Conservation (phyloP, 371 early-diverging fungal species). For the Apophysomyces ossiformis region DNA sequence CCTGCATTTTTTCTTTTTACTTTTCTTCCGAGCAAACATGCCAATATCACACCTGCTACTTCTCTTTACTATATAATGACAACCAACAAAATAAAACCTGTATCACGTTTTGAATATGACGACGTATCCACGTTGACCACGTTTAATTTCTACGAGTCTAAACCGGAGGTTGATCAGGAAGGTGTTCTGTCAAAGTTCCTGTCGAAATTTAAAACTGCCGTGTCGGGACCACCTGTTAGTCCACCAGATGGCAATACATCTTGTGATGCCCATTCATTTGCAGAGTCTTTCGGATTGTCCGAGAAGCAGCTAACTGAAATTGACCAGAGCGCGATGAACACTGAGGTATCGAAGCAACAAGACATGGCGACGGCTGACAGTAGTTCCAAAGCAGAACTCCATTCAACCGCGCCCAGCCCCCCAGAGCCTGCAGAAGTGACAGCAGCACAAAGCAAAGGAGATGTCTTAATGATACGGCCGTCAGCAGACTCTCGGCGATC, state of each 20-base stretch:
- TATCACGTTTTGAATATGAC: conserved; percentile 35
- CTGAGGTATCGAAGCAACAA: conserved; percentile 10
- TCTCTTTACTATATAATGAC: neutral
- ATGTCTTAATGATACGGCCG: neutral
- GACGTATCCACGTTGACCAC: conserved; percentile 51
- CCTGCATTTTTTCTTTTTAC: too few relatives aligned
- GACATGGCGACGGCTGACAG: conserved; percentile 6
- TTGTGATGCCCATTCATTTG: neutral
- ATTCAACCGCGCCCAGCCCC: neutral
- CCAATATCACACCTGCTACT: neutral
- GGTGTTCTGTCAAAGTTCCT: conserved; percentile 63
- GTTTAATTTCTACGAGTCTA: conserved; percentile 42
- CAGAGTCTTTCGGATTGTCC: neutral
- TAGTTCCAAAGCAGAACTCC: conserved; percentile 7
- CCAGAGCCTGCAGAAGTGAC: neutral
- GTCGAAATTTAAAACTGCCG: conserved; percentile 60
- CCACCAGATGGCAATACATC: conserved; percentile 1
- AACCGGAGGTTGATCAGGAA: conserved; percentile 56
- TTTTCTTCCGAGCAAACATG: neutral
- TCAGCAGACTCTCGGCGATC: conserved; percentile 5
- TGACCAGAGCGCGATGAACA: neutral
- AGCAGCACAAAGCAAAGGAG: neutral
- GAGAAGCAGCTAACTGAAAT: neutral
- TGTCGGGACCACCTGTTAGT: conserved; percentile 31
- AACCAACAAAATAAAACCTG: conserved; percentile 12